A percentile compares a stretch with the other conserved stretches of the same genome.
Evolutionary conservation across 2,329 filamentous ascomycete species (phyloP).

Genomic region (Fusarium goolgardi): DNA sequence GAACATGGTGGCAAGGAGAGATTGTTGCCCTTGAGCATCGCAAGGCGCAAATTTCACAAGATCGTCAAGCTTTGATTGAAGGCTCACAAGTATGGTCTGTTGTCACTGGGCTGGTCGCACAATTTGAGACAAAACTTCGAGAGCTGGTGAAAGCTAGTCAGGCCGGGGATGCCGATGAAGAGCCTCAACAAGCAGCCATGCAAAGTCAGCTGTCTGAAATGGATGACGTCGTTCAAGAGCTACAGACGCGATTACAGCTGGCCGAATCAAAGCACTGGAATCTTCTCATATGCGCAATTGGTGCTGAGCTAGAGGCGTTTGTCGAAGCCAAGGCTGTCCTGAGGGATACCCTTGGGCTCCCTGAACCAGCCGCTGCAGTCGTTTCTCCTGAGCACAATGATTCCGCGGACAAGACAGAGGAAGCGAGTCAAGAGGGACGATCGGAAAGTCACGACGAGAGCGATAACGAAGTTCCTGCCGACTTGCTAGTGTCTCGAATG

Average conservation of each 20-base stretch:
- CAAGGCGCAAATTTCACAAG: constrained; percentile 67
- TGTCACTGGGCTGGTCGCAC: constrained; percentile 67
- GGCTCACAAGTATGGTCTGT: constrained; percentile 75
- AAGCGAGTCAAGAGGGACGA: constrained; percentile 4
- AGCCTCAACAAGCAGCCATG: constrained; percentile 55
- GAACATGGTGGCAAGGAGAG: constrained; percentile 76
- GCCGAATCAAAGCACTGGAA: constrained; percentile 77
- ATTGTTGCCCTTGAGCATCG: constrained; percentile 65
- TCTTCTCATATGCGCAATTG: constrained; percentile 78
- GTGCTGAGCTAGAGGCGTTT: constrained; percentile 77
- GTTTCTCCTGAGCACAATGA: constrained; percentile 3
- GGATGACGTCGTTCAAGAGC: constrained; percentile 63
- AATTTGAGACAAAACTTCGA: constrained; percentile 74
- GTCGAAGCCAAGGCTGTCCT: constrained; percentile 69
- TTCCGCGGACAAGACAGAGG: constrained; percentile 1
- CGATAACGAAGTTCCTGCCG: constrained; percentile 58
- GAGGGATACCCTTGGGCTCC: constrained; percentile 32
- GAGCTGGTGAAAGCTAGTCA: constrained; percentile 59
- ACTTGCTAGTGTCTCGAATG: constrained; percentile 53
- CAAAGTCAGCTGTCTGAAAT: constrained; percentile 66
- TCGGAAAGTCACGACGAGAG: constrained; percentile 47
- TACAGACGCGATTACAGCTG: constrained; percentile 65
- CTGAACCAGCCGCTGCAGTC: constrained; percentile 12
- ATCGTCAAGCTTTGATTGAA: constrained; percentile 73
- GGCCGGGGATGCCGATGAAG: constrained; percentile 49